Percentiles rank a stretch among this genome's conserved stretches.
Evolutionary conservation across 1,139 yeast genomes (phyloP).

Genomic region (Hyphopichia burtonii): DNA sequence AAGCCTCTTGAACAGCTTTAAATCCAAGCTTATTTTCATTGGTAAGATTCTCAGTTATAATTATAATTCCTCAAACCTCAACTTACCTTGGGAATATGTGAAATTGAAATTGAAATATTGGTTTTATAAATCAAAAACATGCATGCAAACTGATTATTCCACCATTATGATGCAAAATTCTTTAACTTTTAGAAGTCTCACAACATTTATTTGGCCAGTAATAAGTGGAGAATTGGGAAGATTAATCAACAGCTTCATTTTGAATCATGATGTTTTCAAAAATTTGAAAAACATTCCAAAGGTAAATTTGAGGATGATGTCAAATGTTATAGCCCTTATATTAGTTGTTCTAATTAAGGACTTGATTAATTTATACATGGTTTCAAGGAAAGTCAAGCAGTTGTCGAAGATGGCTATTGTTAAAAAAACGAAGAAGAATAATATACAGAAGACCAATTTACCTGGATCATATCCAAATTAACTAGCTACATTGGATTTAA

Average conservation of each 20-base stretch:
- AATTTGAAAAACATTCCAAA: slow-evolving; percentile 15
- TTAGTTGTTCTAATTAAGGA: slow-evolving; percentile 37
- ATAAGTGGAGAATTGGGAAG: slow-evolving; percentile 35
- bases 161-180: slow-evolving; percentile 22
- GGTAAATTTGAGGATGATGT: slow-evolving; percentile 24
- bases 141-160: slow-evolving; percentile 38
- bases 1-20: background rate
- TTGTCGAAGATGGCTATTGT: slow-evolving; percentile 17
- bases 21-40: slow-evolving; percentile 4
- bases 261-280: slow-evolving; percentile 6
- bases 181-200: slow-evolving; percentile 24
- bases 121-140: slow-evolving; percentile 28
- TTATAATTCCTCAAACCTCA: background rate
- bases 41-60: slow-evolving; percentile 7
- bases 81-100: slow-evolving; percentile 11
- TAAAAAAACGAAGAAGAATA: slow-evolving; percentile 6
- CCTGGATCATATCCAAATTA: slow-evolving; percentile 2
- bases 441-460: background rate
- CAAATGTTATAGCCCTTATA: slow-evolving; percentile 35
- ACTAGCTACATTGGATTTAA: background rate
- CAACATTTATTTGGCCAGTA: slow-evolving; percentile 44
- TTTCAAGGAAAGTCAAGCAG: slow-evolving; percentile 25
- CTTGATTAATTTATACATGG: slow-evolving; percentile 27
- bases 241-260: slow-evolving; percentile 15
- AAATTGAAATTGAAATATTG: slow-evolving; percentile 12